Conservation (phyloP, 2,329 filamentous ascomycete species). For the Rutstroemia sp. region DNA sequence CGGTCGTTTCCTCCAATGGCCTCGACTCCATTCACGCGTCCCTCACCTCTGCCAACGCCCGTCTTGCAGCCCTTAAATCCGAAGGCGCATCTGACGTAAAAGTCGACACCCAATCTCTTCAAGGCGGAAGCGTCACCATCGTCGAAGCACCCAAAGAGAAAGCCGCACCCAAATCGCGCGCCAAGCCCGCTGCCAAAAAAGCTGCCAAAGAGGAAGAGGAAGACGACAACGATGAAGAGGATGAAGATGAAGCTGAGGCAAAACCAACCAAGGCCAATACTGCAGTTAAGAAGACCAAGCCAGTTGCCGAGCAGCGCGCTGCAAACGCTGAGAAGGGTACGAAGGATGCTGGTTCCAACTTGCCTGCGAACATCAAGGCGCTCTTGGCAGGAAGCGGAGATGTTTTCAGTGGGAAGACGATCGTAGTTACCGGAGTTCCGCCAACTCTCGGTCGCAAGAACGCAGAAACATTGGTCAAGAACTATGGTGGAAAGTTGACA, state of each 20-base stretch:
- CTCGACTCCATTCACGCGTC: constrained; percentile 16
- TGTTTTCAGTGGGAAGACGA: constrained; percentile 8
- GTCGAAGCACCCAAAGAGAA: constrained; percentile 2
- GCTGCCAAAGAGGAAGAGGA: neutral
- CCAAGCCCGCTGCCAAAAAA: neutral
- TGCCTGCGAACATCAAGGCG: constrained; percentile 16
- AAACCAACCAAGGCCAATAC: constrained; percentile 1
- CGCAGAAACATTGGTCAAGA: constrained; percentile 15
- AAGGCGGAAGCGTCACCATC: constrained; percentile 12
- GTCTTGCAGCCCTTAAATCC: constrained; percentile 1
- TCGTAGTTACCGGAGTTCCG: constrained; percentile 20
- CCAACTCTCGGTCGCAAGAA: constrained; percentile 18
- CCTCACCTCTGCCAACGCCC: constrained; percentile 13
- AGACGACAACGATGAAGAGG: neutral
- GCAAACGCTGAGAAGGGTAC: constrained; percentile 15
- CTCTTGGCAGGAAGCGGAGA: constrained; percentile 12
- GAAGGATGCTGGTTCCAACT: constrained; percentile 9
- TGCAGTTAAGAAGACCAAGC: constrained; percentile 17
- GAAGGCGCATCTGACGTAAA: neutral
- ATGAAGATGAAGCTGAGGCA: neutral
- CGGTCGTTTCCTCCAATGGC: constrained; percentile 4
- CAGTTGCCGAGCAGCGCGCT: constrained; percentile 18
- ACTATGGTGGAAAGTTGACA: constrained; percentile 18
- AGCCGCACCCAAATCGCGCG: neutral
- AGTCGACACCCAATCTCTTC: constrained; percentile 9